A percentile compares a stretch with the other conserved stretches of the same genome.
These are phyloP conservation scores for Thymus mandschuricus DNA, from an alignment of 257 asterid species.

Conservation along the genomic window DNA sequence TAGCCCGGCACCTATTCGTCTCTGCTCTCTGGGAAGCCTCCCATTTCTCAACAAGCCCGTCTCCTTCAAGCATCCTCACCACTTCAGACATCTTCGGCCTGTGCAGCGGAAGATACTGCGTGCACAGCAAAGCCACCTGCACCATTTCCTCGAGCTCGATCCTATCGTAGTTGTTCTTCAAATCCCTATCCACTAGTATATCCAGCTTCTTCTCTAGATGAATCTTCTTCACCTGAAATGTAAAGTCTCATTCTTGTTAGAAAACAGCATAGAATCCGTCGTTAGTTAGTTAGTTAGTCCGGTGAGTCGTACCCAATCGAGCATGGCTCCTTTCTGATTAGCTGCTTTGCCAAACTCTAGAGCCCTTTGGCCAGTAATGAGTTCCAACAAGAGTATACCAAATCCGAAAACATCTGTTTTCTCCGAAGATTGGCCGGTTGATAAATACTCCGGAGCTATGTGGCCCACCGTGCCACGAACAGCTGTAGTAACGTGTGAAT, in stretches of 20 bases:
- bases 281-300: not conserved
- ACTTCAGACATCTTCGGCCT: conserved; percentile 98
- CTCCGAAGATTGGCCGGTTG: conserved; percentile 98
- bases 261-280: not conserved
- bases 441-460: conserved; percentile 91
- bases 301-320: conserved; percentile 83
- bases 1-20: conserved; percentile 62
- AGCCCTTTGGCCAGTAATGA: conserved; percentile 96
- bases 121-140: conserved; percentile 88
- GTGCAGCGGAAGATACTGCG: conserved; percentile 81
- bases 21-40: conserved; percentile 89
- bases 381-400: conserved; percentile 83
- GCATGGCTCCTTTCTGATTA: conserved; percentile 91
- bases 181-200: conserved; percentile 72
- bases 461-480: conserved; percentile 99
- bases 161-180: conserved; percentile 62
- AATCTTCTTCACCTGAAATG: conserved; percentile 76
- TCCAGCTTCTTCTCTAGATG: conserved; percentile 90
- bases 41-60: conserved; percentile 97
- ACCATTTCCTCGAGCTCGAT: conserved; percentile 90
- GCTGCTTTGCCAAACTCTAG: conserved; percentile 91
- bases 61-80: conserved; percentile 96
- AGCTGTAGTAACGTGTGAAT: conserved; percentile 93
- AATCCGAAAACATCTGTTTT: conserved; percentile 96
- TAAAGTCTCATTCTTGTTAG: not conserved